Base-by-base conservation (phyloP, 371 early-diverging fungal species). In the Haplosporangium sp. region DNA sequence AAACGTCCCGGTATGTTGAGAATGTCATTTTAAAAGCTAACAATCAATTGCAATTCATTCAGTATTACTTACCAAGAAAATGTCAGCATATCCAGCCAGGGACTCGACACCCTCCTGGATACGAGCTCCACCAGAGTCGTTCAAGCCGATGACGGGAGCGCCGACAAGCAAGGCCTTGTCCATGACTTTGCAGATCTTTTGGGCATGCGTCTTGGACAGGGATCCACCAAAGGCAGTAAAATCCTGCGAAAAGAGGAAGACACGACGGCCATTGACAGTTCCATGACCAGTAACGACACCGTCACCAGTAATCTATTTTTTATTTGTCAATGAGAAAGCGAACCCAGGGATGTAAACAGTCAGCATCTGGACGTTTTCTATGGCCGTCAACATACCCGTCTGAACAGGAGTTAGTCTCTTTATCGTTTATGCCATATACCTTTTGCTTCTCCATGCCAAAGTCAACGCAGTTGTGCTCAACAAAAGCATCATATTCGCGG, bases 21-120 rank as follows among this genome's bases (percentile, higher is more conserved):
- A n/a, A n/a, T n/a, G n/a, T n/a, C n/a, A n/a, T n/a, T n/a, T n/a
- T n/a, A n/a, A 54, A n/a, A 53, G 4, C 41, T 12, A 6, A n/a
- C 40, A 18, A 58, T 36, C 43, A 42, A 53, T 21, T 36, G 41
- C 29, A 46, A 43, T 20, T 42, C 23, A 51, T 20, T 6, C 51
- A 42, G 18, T 16, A 6, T 16, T n/a, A 48, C 62, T 58, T 79
- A 83, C 85, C 81, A 94, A 94, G 85, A 98, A 98, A 67, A 98
- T 97, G 70, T 97, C 97, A 23, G 96, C 96, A 83, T 97, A 97
- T 5, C 98, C 98, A 16, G 94, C 97, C 51, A 98, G 83, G 16
- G 97, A 96, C 76, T 96, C 97, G 7, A 98, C 98, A 67, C 98
- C 98, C 82, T 98, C 98, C 81, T 98, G 98, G 66, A 98, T 98